These are phyloP conservation scores for Dunaliella primolecta DNA, from an alignment of 139 green algal species.

Conservation along the genomic window DNA sequence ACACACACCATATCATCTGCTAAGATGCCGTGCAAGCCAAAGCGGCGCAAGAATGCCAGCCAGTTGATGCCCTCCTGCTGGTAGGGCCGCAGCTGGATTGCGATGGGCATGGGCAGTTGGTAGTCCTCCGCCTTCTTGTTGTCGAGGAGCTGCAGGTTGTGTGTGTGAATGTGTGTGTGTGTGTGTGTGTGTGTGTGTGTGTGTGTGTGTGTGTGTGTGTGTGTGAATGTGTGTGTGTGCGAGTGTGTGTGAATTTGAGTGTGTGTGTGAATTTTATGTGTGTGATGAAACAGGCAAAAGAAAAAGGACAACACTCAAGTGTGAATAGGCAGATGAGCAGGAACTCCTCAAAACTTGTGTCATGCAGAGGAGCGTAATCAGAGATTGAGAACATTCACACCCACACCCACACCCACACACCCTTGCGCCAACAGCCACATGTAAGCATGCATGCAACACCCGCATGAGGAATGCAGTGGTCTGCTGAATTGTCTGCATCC, in stretches of 20 bases:
- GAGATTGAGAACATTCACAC: background rate
- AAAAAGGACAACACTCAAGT: too few relatives aligned
- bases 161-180: too few relatives aligned
- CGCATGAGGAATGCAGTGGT: constrained; percentile 77
- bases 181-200: too few relatives aligned
- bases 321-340: too few relatives aligned
- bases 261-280: too few relatives aligned
- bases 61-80: constrained; percentile 96
- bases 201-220: too few relatives aligned
- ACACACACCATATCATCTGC: constrained; percentile 89
- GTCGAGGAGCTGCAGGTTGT: constrained; percentile 79
- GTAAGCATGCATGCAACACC: background rate
- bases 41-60: constrained; percentile 93
- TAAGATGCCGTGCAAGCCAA: constrained; percentile 91
- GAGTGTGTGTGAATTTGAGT: too few relatives aligned
- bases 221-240: too few relatives aligned
- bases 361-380: background rate
- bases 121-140: constrained; percentile 70
- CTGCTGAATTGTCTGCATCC: constrained; percentile 33
- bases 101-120: constrained; percentile 52
- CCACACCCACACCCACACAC: background rate
- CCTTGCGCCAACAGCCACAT: background rate
- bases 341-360: too few relatives aligned
- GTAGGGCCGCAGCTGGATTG: constrained; percentile 77
- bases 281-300: too few relatives aligned